Evolutionary conservation across 768 basidiomycete genomes (phyloP).

Genomic region (Kwoniella botswanensis): DNA sequence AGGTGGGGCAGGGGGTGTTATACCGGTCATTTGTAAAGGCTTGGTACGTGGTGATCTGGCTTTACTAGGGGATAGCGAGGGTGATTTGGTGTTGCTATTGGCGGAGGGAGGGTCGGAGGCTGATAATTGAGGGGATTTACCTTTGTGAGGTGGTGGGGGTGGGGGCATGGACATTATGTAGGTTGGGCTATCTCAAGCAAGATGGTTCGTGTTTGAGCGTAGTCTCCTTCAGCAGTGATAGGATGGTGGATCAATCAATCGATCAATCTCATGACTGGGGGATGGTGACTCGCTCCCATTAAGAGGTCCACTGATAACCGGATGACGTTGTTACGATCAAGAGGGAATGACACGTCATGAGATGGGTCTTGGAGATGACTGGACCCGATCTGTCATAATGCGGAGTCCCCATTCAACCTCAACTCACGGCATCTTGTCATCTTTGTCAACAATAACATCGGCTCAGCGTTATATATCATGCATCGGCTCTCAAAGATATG

Average conservation of each 20-base stretch:
- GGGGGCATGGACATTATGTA: slow-evolving; percentile 30
- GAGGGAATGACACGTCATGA: slow-evolving; percentile 6
- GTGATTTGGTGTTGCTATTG: not conserved
- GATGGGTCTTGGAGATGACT: not conserved
- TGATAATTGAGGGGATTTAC: slow-evolving; percentile 11
- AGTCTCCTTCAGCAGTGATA: too few relatives aligned
- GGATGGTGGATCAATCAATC: too few relatives aligned
- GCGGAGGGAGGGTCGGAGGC: not conserved
- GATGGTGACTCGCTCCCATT: too few relatives aligned
- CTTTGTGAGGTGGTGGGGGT: slow-evolving; percentile 16
- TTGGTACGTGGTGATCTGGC: slow-evolving; percentile 14
- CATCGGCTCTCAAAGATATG: too few relatives aligned
- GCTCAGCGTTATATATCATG: too few relatives aligned
- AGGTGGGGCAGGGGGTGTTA: slow-evolving; percentile 7
- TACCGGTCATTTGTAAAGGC: slow-evolving; percentile 13
- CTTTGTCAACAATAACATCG: not conserved
- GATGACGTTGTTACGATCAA: not conserved
- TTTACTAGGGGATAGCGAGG: not conserved
- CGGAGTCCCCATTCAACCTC: not conserved
- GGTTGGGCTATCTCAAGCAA: not conserved
- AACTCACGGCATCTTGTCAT: not conserved
- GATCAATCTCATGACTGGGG: too few relatives aligned
- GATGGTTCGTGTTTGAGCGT: too few relatives aligned
- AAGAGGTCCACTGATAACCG: not conserved
- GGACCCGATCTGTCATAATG: not conserved